Conservation (phyloP, 805 yeast genomes). For the Saccharomycopsis oosterbeekiorum region DNA sequence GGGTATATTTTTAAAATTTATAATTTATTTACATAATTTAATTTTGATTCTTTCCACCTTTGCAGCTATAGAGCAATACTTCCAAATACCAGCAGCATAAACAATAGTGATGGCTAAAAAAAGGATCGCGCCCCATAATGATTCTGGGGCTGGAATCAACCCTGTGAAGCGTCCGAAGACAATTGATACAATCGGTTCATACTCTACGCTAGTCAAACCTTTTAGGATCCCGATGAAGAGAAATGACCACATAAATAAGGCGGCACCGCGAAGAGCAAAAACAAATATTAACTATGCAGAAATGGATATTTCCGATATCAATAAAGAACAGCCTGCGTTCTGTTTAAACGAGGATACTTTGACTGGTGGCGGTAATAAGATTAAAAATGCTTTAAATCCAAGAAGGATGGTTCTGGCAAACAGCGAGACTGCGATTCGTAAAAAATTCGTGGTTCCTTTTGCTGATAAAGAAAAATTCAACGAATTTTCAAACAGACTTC, state of each 20-base stretch:
- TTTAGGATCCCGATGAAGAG: slow-evolving; percentile 53
- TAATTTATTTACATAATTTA: too few species aligned
- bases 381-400: slow-evolving; percentile 53
- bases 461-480: slow-evolving; percentile 25
- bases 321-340: slow-evolving; percentile 29
- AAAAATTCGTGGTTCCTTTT: slow-evolving; percentile 56
- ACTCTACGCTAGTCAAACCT: slow-evolving; percentile 48
- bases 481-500: slow-evolving; percentile 26
- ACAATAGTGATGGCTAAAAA: background rate
- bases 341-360: slow-evolving; percentile 25
- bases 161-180: slow-evolving; percentile 13
- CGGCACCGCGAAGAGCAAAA: slow-evolving; percentile 24
- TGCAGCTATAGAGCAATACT: too few species aligned
- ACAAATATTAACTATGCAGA: slow-evolving; percentile 29
- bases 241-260: slow-evolving; percentile 16
- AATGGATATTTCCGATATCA: slow-evolving; percentile 24
- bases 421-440: slow-evolving; percentile 33
- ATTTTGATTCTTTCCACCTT: too few species aligned
- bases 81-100: background rate
- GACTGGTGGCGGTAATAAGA: slow-evolving; percentile 23
- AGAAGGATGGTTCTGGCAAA: slow-evolving; percentile 34
- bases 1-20: too few species aligned
- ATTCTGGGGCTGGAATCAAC: slow-evolving; percentile 16
- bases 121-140: slow-evolving; percentile 1
- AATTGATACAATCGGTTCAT: slow-evolving; percentile 23